phyloP scores from a whole-genome alignment of 495 filamentous ascomycete species.

The Penicillium maclennaniae region DNA sequence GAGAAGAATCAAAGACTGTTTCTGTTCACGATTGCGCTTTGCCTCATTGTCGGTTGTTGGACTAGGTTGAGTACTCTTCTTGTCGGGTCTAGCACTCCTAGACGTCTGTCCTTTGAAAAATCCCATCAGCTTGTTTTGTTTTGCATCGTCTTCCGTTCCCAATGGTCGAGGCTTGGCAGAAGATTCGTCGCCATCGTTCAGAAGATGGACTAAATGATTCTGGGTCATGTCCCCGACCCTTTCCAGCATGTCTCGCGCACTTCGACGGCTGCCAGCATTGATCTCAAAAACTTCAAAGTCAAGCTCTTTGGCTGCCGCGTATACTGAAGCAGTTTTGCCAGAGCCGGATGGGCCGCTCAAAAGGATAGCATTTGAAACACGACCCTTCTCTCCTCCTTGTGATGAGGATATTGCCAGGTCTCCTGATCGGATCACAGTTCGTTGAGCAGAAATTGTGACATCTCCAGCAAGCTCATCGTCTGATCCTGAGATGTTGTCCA shows the following conservation, averaged over 20 bases:
- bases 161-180: constrained; percentile 10
- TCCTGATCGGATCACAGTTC: constrained; percentile 61
- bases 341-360: constrained; percentile 88
- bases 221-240: constrained; percentile 94
- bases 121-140: constrained; percentile 71
- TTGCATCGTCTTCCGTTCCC: constrained; percentile 48
- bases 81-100: constrained; percentile 20
- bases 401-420: constrained; percentile 38
- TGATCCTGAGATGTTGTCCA: constrained; percentile 67
- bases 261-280: constrained; percentile 75
- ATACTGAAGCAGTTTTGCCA: constrained; percentile 89
- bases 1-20: constrained; percentile 90
- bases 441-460: constrained; percentile 42
- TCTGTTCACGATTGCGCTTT: constrained; percentile 58
- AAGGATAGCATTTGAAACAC: constrained; percentile 59
- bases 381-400: constrained; percentile 39
- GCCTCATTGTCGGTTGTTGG: constrained; percentile 22
- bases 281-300: constrained; percentile 96
- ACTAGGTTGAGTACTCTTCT: constrained; percentile 8
- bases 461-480: constrained; percentile 51
- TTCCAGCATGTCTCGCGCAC: constrained; percentile 85
- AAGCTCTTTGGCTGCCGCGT: constrained; percentile 93
- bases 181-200: constrained; percentile 27
- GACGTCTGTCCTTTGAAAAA: constrained; percentile 65
- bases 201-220: constrained; percentile 80